These are phyloP conservation scores for Stentor coeruleus DNA, from an alignment of 73 alveolate species.

Conservation along the genomic window DNA sequence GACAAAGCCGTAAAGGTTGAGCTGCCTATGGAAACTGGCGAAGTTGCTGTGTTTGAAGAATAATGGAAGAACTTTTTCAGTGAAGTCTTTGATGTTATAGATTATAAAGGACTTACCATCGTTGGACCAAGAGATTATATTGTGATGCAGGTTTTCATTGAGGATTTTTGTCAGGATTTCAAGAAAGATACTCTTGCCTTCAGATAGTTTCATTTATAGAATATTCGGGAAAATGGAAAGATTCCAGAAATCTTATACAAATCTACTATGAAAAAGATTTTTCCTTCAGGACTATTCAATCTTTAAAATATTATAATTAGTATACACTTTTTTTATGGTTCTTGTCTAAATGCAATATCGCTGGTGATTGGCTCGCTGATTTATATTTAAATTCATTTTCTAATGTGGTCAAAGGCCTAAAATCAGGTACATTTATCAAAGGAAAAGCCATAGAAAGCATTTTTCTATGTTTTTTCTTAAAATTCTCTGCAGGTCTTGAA, in stretches of 20 bases:
- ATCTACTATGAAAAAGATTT: no score
- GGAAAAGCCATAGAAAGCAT: background rate
- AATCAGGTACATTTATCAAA: background rate
- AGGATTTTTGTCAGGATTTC: background rate
- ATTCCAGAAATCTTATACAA: no score
- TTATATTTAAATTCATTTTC: background rate
- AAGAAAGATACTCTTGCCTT: background rate
- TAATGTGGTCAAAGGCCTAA: background rate
- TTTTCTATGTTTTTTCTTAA: no score
- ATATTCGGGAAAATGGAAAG: conserved; percentile 7
- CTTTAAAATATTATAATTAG: no score
- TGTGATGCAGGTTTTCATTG: background rate
- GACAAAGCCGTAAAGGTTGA: conserved; percentile 71
- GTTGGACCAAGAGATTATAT: background rate
- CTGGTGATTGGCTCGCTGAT: background rate
- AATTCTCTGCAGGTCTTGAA: background rate
- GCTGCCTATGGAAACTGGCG: conserved; percentile 95
- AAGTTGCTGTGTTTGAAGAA: conserved; percentile 94
- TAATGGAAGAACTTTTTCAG: conserved; percentile 91
- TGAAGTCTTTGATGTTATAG: conserved; percentile 76
- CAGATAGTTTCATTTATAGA: background rate
- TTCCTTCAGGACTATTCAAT: no score
- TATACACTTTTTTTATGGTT: no score
- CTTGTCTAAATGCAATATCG: no score
- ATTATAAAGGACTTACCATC: conserved; percentile 59